Evolutionary conservation across 2,329 filamentous ascomycete genomes (phyloP).

Genomic region (Diplocarpon rosae): DNA sequence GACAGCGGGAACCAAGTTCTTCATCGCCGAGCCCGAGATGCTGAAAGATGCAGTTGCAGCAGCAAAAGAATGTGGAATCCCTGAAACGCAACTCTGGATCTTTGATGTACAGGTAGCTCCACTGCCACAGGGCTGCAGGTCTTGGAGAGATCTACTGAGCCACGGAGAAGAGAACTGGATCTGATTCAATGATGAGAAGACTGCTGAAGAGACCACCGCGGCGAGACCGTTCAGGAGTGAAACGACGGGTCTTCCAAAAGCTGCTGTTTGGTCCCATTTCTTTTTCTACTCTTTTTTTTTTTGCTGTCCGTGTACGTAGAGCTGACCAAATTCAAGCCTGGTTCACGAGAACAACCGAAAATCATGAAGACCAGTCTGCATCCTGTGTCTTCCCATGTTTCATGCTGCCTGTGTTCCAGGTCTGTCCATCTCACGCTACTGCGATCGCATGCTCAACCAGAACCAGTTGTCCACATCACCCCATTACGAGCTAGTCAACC

Average conservation of each 20-base stretch:
- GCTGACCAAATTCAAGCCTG: background rate
- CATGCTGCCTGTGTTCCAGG: slow-evolving; percentile 61
- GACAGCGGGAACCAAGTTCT: slow-evolving; percentile 18
- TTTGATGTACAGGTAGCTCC: slow-evolving; percentile 18
- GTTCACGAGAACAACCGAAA: slow-evolving; percentile 38
- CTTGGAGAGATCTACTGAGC: slow-evolving; percentile 15
- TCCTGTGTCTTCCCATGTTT: slow-evolving; percentile 42
- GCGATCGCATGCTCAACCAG: background rate
- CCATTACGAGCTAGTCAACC: slow-evolving; percentile 14
- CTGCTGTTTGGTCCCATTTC: slow-evolving; percentile 29
- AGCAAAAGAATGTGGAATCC: slow-evolving; percentile 22
- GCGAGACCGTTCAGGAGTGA: slow-evolving; percentile 34
- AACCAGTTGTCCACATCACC: slow-evolving; percentile 55
- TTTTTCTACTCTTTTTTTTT: background rate
- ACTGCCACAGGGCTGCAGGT: slow-evolving; percentile 16
- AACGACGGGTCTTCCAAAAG: slow-evolving; percentile 48
- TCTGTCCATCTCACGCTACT: background rate
- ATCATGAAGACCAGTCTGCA: slow-evolving; percentile 37
- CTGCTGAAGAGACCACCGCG: slow-evolving; percentile 28
- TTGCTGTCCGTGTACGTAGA: too few species aligned
- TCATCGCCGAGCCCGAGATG: slow-evolving; percentile 22
- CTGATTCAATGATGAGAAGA: slow-evolving; percentile 19
- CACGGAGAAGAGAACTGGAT: slow-evolving; percentile 22
- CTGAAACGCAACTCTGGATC: slow-evolving; percentile 19
- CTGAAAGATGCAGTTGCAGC: slow-evolving; percentile 14